Conservation (phyloP, 2,329 filamentous ascomycete genomes). For the Magnaporthiopsis incrustans region DNA sequence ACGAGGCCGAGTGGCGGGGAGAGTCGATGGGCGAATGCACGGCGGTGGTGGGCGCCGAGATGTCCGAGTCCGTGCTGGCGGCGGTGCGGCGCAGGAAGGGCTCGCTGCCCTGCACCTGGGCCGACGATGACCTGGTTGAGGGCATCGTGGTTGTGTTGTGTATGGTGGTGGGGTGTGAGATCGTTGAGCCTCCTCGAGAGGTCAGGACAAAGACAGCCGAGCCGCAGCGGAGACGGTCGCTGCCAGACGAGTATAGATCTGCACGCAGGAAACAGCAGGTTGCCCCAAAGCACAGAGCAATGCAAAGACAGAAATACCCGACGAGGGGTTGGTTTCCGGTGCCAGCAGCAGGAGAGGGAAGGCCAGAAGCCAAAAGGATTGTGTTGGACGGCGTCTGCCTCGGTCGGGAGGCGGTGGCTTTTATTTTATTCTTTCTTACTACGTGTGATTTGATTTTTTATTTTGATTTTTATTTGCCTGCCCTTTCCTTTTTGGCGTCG, state of each 20-base stretch:
- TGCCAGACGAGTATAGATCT: not conserved
- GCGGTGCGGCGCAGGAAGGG: conserved; percentile 40
- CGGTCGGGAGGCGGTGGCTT: not conserved
- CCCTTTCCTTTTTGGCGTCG: not conserved
- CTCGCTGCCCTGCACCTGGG: conserved; percentile 20
- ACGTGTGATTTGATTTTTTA: not conserved
- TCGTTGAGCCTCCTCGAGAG: not conserved
- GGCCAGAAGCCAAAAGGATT: not conserved
- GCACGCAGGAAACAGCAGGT: not conserved
- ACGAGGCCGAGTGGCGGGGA: conserved; percentile 60
- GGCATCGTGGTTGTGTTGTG: conserved; percentile 4
- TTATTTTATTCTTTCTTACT: not conserved
- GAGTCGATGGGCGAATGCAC: conserved; percentile 52
- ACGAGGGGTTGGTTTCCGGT: not conserved
- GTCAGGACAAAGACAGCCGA: too few species aligned
- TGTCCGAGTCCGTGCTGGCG: conserved; percentile 34
- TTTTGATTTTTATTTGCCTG: not conserved
- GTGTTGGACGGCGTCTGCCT: too few species aligned
- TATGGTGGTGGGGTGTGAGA: not conserved
- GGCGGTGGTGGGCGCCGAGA: conserved; percentile 42
- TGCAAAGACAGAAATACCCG: not conserved
- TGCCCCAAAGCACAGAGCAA: not conserved
- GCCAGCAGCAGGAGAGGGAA: not conserved
- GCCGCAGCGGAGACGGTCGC: too few species aligned
- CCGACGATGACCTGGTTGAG: conserved; percentile 5